Conservation (phyloP, 495 filamentous ascomycete species). For the Hypoxylon rickii region DNA sequence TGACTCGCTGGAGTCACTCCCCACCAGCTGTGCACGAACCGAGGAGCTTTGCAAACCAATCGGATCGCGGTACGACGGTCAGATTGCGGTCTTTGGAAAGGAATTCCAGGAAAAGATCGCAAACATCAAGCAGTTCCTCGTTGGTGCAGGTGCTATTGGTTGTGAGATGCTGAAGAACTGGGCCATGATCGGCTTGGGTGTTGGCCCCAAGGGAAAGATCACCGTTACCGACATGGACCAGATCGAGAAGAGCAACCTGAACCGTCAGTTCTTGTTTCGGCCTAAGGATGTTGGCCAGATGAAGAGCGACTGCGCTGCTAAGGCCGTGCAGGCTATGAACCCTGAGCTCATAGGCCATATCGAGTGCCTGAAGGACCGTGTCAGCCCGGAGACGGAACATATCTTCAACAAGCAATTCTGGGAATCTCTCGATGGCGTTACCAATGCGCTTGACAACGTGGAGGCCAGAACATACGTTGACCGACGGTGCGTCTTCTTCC, state of each 20-base stretch:
- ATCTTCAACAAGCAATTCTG: slow-evolving; percentile 97
- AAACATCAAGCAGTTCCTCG: slow-evolving; percentile 88
- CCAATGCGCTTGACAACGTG: slow-evolving; percentile 97
- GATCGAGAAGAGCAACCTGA: slow-evolving; percentile 99
- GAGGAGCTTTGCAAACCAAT: slow-evolving; percentile 86
- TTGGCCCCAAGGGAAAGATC: slow-evolving; percentile 86
- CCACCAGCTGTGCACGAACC: slow-evolving; percentile 69
- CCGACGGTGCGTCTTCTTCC: slow-evolving; percentile 97
- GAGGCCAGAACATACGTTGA: slow-evolving; percentile 98
- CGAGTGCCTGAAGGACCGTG: slow-evolving; percentile 80
- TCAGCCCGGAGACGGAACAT: slow-evolving; percentile 89
- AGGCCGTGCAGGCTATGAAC: slow-evolving; percentile 91
- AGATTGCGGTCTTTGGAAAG: slow-evolving; percentile 93
- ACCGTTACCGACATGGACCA: slow-evolving; percentile 96
- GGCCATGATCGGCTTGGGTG: slow-evolving; percentile 96
- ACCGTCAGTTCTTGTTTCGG: slow-evolving; percentile 96
- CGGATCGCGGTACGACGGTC: slow-evolving; percentile 88
- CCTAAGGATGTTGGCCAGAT: slow-evolving; percentile 91
- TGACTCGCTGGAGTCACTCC: slow-evolving; percentile 93
- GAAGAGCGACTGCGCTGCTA: slow-evolving; percentile 95
- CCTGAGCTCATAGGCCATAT: slow-evolving; percentile 87
- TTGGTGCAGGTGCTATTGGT: slow-evolving; percentile 96
- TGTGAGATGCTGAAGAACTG: slow-evolving; percentile 99
- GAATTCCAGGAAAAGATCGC: slow-evolving; percentile 93
- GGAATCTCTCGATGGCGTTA: slow-evolving; percentile 86